phyloP scores from a whole-genome alignment of 2,329 filamentous ascomycete species.

The Zasmidium citrigriseum region DNA sequence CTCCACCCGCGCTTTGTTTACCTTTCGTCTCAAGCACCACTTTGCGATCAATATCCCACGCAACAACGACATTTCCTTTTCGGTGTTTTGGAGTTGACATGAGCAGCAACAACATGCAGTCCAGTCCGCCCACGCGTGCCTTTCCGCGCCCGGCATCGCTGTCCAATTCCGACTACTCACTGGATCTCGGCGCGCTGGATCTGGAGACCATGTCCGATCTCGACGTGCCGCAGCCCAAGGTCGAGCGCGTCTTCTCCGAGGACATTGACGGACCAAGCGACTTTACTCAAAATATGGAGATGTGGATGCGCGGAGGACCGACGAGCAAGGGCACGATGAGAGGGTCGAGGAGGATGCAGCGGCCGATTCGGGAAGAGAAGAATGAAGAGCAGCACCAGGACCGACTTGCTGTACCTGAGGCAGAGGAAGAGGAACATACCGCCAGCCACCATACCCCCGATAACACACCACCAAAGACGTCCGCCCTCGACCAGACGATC shows the following conservation, averaged over 20 bases:
- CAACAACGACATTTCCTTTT: neutral
- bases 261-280: conserved; percentile 41
- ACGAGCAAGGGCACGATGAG: conserved; percentile 18
- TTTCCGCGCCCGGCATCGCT: conserved; percentile 26
- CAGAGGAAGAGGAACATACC: conserved; percentile 14
- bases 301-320: conserved; percentile 33
- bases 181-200: conserved; percentile 36
- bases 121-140: conserved; percentile 31
- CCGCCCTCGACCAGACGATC: conserved; percentile 7
- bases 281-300: conserved; percentile 39
- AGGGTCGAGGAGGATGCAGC: conserved; percentile 7
- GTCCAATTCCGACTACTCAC: conserved; percentile 32
- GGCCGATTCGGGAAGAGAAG: conserved; percentile 1
- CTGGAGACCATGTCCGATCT: conserved; percentile 27
- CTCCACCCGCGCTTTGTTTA: neutral
- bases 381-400: neutral
- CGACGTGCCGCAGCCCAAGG: conserved; percentile 25
- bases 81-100: neutral
- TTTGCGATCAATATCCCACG: neutral
- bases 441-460: conserved; percentile 32
- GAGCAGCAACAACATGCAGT: conserved; percentile 26
- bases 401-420: neutral
- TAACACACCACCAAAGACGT: conserved; percentile 30
- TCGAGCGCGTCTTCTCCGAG: conserved; percentile 35
- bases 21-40: neutral